Evolutionary conservation across 495 filamentous ascomycete genomes (phyloP).

Genomic region (Aspergillus hancockii): DNA sequence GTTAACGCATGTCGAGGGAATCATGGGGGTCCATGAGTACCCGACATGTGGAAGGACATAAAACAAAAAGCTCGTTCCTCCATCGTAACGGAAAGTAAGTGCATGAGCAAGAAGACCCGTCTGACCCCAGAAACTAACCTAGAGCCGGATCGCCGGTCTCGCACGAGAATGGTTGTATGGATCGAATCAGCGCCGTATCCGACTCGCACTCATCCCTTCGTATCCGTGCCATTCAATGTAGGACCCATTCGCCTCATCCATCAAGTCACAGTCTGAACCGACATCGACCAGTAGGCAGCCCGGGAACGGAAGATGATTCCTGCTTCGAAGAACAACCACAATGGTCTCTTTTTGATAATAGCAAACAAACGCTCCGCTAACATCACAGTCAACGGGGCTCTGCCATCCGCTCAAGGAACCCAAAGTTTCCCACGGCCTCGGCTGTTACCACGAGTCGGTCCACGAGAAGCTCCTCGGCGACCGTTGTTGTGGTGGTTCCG

Average conservation of each 20-base stretch:
- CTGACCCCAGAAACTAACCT: background rate
- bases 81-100: constrained; percentile 1
- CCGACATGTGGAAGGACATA: constrained; percentile 1
- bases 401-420: constrained; percentile 47
- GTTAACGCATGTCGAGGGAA: background rate
- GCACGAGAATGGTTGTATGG: constrained; percentile 2
- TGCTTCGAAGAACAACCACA: constrained; percentile 25
- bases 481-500: constrained; percentile 34
- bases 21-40: background rate
- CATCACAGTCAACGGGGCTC: constrained; percentile 25
- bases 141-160: background rate
- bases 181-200: constrained; percentile 1
- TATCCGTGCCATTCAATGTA: constrained; percentile 29
- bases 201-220: constrained; percentile 32
- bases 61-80: constrained; percentile 2
- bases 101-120: background rate
- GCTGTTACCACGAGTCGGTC: constrained; percentile 35
- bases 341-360: constrained; percentile 20
- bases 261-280: constrained; percentile 29
- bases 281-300: constrained; percentile 22
- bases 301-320: constrained; percentile 20
- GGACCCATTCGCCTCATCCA: constrained; percentile 31
- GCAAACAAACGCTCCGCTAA: constrained; percentile 27
- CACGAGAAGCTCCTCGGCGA: constrained; percentile 37
- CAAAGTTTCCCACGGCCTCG: constrained; percentile 55